Conservation (phyloP, 495 filamentous ascomycete genomes). For the Delitschia confertaspora region DNA sequence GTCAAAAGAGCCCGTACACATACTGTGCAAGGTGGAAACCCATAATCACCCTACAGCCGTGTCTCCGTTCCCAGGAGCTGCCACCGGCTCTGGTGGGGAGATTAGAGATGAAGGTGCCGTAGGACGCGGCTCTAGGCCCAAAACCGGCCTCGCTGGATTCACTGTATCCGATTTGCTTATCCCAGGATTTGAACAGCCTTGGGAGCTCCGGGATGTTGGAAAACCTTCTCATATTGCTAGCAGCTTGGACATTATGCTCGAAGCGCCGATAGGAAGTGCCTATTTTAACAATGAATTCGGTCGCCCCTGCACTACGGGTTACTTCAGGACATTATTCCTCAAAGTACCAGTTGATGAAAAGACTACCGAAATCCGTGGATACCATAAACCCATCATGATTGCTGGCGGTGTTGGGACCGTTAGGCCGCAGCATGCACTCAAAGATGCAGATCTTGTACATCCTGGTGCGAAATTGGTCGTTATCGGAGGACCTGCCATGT, state of each 20-base stretch:
- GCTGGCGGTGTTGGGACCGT: slow-evolving; percentile 95
- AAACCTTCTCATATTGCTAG: slow-evolving; percentile 87
- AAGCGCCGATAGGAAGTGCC: slow-evolving; percentile 89
- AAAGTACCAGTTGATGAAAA: slow-evolving; percentile 52
- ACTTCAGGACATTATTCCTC: slow-evolving; percentile 78
- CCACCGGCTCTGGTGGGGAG: slow-evolving; percentile 91
- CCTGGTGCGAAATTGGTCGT: slow-evolving; percentile 83
- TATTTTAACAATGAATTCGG: slow-evolving; percentile 98
- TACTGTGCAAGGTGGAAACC: slow-evolving; percentile 91
- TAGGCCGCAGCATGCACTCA: slow-evolving; percentile 83
- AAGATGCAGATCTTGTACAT: slow-evolving; percentile 64
- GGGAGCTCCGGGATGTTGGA: slow-evolving; percentile 77
- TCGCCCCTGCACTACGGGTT: slow-evolving; percentile 78
- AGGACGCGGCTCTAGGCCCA: slow-evolving; percentile 83
- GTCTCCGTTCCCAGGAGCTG: slow-evolving; percentile 77
- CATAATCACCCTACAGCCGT: slow-evolving; percentile 98
- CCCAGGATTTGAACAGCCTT: slow-evolving; percentile 68
- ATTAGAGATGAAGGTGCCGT: slow-evolving; percentile 93
- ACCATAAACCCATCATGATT: slow-evolving; percentile 99
- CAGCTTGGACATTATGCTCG: slow-evolving; percentile 91
- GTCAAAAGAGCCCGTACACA: slow-evolving; percentile 79
- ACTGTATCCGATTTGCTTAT: slow-evolving; percentile 90
- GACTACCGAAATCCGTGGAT: slow-evolving; percentile 68
- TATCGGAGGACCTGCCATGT: slow-evolving; percentile 90
- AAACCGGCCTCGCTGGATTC: slow-evolving; percentile 86